Conservation (phyloP, 495 filamentous ascomycete species). For the Penicillium canescens region DNA sequence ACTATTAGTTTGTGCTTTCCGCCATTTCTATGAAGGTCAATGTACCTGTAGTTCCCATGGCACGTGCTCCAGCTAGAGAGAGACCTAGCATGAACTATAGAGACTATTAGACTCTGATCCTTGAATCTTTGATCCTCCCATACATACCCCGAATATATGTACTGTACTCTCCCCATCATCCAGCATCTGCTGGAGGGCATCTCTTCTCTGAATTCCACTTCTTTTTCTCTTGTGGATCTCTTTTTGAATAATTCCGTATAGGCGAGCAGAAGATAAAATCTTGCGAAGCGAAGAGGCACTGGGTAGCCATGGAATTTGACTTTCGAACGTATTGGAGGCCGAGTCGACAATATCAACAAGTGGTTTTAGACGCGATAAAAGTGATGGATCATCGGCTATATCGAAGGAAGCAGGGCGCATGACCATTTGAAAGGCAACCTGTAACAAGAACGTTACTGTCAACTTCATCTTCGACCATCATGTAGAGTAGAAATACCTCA, state of each 20-base stretch:
- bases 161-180: constrained; percentile 6
- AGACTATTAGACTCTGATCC: neutral
- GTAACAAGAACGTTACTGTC: neutral
- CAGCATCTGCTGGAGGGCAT: constrained; percentile 7
- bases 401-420: constrained; percentile 4
- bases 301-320: constrained; percentile 2
- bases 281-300: neutral
- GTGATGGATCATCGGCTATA: neutral
- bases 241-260: neutral
- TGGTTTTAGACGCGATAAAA: constrained; percentile 1
- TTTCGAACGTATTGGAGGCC: neutral
- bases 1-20: neutral
- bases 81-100: constrained; percentile 7
- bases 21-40: neutral
- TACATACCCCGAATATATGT: constrained; percentile 2
- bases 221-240: neutral
- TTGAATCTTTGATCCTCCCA: neutral
- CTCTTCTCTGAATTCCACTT: neutral
- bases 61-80: constrained; percentile 7
- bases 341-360: constrained; percentile 1
- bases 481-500: neutral
- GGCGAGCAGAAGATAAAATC: neutral
- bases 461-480: neutral
- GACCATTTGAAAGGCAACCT: constrained; percentile 3
- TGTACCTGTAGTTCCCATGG: constrained; percentile 9